Percentiles rank a stretch among this genome's conserved stretches.
Evolutionary conservation across 495 filamentous ascomycete genomes (phyloP).

Genomic region (Talaromyces nanjingensis): DNA sequence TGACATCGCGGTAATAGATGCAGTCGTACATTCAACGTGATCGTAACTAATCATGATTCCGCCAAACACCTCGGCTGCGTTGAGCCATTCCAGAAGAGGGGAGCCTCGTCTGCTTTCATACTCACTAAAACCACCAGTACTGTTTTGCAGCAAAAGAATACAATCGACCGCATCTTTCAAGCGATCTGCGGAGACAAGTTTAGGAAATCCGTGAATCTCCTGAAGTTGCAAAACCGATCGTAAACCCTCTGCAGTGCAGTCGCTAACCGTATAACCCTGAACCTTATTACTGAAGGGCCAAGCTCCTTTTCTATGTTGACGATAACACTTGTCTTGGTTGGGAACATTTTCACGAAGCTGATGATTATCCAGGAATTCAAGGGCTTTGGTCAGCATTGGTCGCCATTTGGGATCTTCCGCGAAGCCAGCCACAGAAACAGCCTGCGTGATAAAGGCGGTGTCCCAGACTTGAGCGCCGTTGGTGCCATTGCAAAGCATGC

Average conservation of each 20-base stretch:
- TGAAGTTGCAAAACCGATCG: conserved; percentile 85
- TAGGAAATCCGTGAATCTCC: conserved; percentile 66
- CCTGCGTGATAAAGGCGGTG: conserved; percentile 82
- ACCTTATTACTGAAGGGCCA: conserved; percentile 91
- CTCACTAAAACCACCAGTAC: conserved; percentile 79
- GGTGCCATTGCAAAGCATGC: conserved; percentile 91
- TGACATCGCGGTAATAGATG: conserved; percentile 81
- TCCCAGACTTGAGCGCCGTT: conserved; percentile 98
- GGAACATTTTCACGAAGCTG: conserved; percentile 82
- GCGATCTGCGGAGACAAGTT: conserved; percentile 63
- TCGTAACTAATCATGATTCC: conserved; percentile 98
- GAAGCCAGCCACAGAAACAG: conserved; percentile 69
- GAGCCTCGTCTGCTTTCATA: conserved; percentile 81
- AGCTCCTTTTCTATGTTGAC: conserved; percentile 84
- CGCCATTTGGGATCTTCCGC: conserved; percentile 69
- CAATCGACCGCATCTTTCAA: conserved; percentile 86
- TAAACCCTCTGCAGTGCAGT: conserved; percentile 86
- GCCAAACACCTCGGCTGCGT: conserved; percentile 95
- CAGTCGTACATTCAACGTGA: conserved; percentile 95
- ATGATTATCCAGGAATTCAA: conserved; percentile 84
- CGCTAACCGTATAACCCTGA: conserved; percentile 92
- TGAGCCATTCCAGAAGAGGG: conserved; percentile 71
- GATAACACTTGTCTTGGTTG: conserved; percentile 76
- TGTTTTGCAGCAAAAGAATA: conserved; percentile 85
- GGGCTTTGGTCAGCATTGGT: conserved; percentile 75